phyloP scores from a whole-genome alignment of 2,329 filamentous ascomycete genomes.

The Pseudogymnoascus sp. region DNA sequence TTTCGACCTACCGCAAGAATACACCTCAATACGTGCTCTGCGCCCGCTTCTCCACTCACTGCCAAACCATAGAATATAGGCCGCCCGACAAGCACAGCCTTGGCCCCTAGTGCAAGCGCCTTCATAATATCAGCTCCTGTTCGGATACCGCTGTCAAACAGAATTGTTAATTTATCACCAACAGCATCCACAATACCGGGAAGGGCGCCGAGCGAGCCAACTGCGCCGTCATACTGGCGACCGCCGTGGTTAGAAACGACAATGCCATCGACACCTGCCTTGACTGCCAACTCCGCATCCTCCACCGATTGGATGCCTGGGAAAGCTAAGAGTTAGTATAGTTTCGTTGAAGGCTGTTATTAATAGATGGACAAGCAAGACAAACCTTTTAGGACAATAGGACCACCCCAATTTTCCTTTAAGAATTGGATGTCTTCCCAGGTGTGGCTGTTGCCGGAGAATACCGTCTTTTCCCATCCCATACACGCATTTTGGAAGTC shows the following conservation, averaged over 20 bases:
- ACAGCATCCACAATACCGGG: conserved; percentile 46
- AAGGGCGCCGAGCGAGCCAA: conserved; percentile 51
- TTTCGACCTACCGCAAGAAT: conserved; percentile 40
- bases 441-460: conserved; percentile 54
- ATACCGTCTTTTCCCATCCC: conserved; percentile 56
- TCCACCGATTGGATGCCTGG: conserved; percentile 49
- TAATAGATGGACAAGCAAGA: not conserved
- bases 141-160: conserved; percentile 53
- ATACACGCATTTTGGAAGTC: conserved; percentile 47
- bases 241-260: conserved; percentile 53
- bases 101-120: conserved; percentile 52
- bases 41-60: conserved; percentile 53
- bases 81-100: conserved; percentile 54
- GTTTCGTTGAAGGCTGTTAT: conserved; percentile 52
- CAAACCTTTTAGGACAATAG: conserved; percentile 42
- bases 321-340: conserved; percentile 54
- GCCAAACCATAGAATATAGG: conserved; percentile 53
- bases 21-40: conserved; percentile 54
- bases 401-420: conserved; percentile 50
- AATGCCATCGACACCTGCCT: conserved; percentile 49
- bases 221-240: conserved; percentile 52
- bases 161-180: conserved; percentile 36
- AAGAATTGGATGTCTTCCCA: conserved; percentile 58
- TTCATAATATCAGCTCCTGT: conserved; percentile 52
- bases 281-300: conserved; percentile 52